Evolutionary conservation across 176 grass and related monocot species (phyloP).

Genomic region (Hordeum vulgare): DNA sequence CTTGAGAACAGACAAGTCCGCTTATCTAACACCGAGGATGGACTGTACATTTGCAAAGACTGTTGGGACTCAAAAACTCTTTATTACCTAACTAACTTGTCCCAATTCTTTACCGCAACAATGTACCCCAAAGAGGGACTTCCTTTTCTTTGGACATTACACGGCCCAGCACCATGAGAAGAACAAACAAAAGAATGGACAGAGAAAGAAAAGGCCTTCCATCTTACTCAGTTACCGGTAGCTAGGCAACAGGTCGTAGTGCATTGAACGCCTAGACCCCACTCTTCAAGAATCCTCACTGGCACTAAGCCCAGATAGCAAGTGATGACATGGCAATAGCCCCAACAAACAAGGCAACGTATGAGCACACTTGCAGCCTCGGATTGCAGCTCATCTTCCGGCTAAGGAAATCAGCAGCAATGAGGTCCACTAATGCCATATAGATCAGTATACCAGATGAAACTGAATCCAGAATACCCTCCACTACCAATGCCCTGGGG

Average conservation of each 20-base stretch:
- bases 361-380: constrained; percentile 46
- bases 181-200: constrained; percentile 24
- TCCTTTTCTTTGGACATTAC: not conserved
- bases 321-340: constrained; percentile 63
- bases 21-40: not conserved
- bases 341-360: constrained; percentile 55
- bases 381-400: constrained; percentile 50
- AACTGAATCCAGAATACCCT: constrained; percentile 71
- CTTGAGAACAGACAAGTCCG: not conserved
- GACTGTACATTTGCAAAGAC: not conserved
- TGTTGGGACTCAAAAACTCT: not conserved
- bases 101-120: constrained; percentile 3
- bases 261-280: not conserved
- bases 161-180: not conserved
- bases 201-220: not conserved
- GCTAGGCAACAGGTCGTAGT: not conserved
- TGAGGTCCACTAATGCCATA: constrained; percentile 72
- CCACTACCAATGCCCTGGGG: constrained; percentile 44
- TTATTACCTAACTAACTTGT: constrained; percentile 22
- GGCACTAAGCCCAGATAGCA: constrained; percentile 63
- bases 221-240: not conserved
- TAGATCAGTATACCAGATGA: constrained; percentile 88
- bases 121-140: not conserved
- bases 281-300: not conserved
- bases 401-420: constrained; percentile 70